These are phyloP conservation scores for Pythium dissotocum DNA, from an alignment of 352 stramenopile genomes.

Conservation along the genomic window DNA sequence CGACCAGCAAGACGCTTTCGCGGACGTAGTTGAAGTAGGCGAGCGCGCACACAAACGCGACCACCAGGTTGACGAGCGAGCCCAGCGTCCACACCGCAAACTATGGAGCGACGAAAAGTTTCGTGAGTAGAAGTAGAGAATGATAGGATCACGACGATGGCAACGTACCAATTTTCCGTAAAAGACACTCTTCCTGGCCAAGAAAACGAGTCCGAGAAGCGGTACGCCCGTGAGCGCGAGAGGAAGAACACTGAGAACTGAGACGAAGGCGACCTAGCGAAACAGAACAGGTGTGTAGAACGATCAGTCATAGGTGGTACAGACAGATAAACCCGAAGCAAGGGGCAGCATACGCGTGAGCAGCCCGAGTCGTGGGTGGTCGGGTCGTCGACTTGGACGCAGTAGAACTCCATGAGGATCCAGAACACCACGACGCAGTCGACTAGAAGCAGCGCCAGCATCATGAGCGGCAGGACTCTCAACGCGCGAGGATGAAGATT, in stretches of 20 bases:
- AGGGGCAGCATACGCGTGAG: slow-evolving; percentile 52
- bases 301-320: neutral
- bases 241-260: slow-evolving; percentile 62
- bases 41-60: slow-evolving; percentile 57
- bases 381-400: slow-evolving; percentile 82
- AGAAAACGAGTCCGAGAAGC: slow-evolving; percentile 67
- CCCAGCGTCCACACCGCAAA: slow-evolving; percentile 69
- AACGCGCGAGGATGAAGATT: slow-evolving; percentile 37
- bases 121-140: neutral
- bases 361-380: slow-evolving; percentile 70
- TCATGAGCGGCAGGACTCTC: slow-evolving; percentile 45
- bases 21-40: slow-evolving; percentile 68
- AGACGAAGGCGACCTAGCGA: slow-evolving; percentile 56
- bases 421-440: slow-evolving; percentile 71
- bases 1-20: slow-evolving; percentile 65
- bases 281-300: neutral
- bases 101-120: slow-evolving; percentile 12
- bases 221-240: slow-evolving; percentile 58
- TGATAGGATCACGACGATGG: neutral
- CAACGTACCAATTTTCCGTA: slow-evolving; percentile 63
- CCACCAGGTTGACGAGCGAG: slow-evolving; percentile 69
- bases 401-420: slow-evolving; percentile 86
- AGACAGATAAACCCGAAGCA: slow-evolving; percentile 3
- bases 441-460: slow-evolving; percentile 66
- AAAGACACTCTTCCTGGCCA: slow-evolving; percentile 72